Conservation (phyloP, 306 rosid genomes). For the Vigna mungo region DNA sequence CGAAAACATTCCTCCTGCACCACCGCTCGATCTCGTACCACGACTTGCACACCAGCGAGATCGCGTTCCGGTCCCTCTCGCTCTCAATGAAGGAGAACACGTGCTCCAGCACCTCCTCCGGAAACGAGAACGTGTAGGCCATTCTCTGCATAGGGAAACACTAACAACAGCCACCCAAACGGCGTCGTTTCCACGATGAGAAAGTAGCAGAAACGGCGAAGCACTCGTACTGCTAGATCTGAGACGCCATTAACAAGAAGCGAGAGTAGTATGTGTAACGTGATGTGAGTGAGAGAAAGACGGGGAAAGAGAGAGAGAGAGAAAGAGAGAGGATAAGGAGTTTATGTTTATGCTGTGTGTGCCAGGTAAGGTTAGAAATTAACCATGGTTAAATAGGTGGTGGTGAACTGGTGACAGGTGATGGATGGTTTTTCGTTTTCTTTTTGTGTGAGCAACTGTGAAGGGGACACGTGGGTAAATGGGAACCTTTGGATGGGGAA, state of each 20-base stretch:
- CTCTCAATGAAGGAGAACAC: slow-evolving; percentile 78
- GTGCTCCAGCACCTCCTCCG: slow-evolving; percentile 89
- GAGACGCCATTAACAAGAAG: slow-evolving; percentile 61
- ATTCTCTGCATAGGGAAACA: slow-evolving; percentile 59
- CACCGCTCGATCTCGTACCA: slow-evolving; percentile 97
- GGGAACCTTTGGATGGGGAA: slow-evolving; percentile 52
- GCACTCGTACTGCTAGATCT: slow-evolving; percentile 66
- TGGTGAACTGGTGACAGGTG: slow-evolving; percentile 24
- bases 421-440: neutral
- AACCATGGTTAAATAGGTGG: slow-evolving; percentile 72
- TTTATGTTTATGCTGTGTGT: slow-evolving; percentile 40
- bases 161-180: neutral
- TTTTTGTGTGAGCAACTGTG: slow-evolving; percentile 11
- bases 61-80: slow-evolving; percentile 77
- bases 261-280: slow-evolving; percentile 14
- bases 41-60: slow-evolving; percentile 83
- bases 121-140: slow-evolving; percentile 71
- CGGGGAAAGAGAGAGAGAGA: neutral
- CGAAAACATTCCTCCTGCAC: slow-evolving; percentile 77
- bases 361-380: slow-evolving; percentile 57
- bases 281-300: slow-evolving; percentile 1
- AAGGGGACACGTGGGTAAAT: slow-evolving; percentile 56
- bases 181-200: slow-evolving; percentile 34
- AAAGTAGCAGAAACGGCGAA: neutral
- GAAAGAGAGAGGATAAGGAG: slow-evolving; percentile 60